phyloP scores from a whole-genome alignment of 176 grass and related monocot genomes.

The Melocanna baccifera region DNA sequence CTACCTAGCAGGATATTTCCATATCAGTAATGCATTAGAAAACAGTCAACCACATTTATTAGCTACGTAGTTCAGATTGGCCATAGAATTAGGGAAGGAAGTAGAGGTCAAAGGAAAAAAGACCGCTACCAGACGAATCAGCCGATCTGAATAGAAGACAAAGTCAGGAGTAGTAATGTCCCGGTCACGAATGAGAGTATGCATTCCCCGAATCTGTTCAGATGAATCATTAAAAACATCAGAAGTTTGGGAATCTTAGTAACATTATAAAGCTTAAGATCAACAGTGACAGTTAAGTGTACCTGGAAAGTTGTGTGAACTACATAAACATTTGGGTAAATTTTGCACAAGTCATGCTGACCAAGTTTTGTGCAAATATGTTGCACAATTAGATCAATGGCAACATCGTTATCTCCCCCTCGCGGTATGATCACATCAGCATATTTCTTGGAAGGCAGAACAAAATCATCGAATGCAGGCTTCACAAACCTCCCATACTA shows the following conservation, averaged over 20 bases:
- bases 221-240: slow-evolving; percentile 16
- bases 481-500: slow-evolving; percentile 95
- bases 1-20: slow-evolving; percentile 58
- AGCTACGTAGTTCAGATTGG: slow-evolving; percentile 9
- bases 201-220: slow-evolving; percentile 87
- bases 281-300: slow-evolving; percentile 5
- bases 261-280: slow-evolving; percentile 5
- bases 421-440: slow-evolving; percentile 94
- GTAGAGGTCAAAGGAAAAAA: slow-evolving; percentile 15
- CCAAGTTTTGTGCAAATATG: slow-evolving; percentile 89
- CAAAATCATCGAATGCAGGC: slow-evolving; percentile 86
- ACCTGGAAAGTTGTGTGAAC: slow-evolving; percentile 97
- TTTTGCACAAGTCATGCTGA: slow-evolving; percentile 89
- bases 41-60: slow-evolving; percentile 14
- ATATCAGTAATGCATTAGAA: slow-evolving; percentile 22
- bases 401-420: slow-evolving; percentile 90
- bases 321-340: slow-evolving; percentile 75
- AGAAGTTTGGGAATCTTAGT: neutral
- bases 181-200: slow-evolving; percentile 87
- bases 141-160: slow-evolving; percentile 91
- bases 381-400: slow-evolving; percentile 89
- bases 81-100: neutral
- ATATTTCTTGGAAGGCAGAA: slow-evolving; percentile 92
- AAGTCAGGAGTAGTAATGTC: slow-evolving; percentile 81
- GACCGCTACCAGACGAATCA: slow-evolving; percentile 78